These are phyloP conservation scores for Linnemannia schmuckeri DNA, from an alignment of 192 early-diverging fungal genomes.

Conservation along the genomic window DNA sequence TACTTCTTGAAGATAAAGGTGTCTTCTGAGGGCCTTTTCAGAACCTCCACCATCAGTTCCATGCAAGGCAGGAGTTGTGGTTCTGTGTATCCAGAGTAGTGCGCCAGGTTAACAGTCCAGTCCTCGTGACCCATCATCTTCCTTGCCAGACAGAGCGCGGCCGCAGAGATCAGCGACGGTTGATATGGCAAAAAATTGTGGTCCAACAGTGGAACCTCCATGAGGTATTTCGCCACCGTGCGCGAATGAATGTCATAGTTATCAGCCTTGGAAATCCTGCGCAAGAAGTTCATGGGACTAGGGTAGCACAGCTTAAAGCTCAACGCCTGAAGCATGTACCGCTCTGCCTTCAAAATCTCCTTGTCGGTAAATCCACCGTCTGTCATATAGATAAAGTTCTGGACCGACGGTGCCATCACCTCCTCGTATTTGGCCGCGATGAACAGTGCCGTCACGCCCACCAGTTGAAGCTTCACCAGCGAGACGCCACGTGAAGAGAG, in stretches of 20 bases:
- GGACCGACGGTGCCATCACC: constrained; percentile 82
- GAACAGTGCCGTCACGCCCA: constrained; percentile 91
- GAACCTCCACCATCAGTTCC: constrained; percentile 79
- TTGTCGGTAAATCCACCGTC: constrained; percentile 83
- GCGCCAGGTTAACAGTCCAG: constrained; percentile 80
- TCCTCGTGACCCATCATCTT: constrained; percentile 78
- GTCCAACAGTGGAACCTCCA: constrained; percentile 94
- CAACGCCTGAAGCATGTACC: constrained; percentile 89
- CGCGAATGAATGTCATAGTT: constrained; percentile 92
- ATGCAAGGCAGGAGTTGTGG: constrained; percentile 73
- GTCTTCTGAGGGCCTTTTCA: constrained; percentile 67
- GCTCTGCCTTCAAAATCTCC: constrained; percentile 93
- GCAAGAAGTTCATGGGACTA: constrained; percentile 92
- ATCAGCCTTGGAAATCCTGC: constrained; percentile 90
- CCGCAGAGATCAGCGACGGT: constrained; percentile 84
- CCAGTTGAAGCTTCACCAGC: constrained; percentile 91
- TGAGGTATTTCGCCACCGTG: constrained; percentile 94
- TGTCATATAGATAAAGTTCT: constrained; percentile 89
- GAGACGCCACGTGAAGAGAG: constrained; percentile 88
- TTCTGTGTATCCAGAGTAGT: constrained; percentile 87
- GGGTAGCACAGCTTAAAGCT: constrained; percentile 92
- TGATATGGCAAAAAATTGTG: constrained; percentile 78
- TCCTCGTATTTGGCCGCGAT: constrained; percentile 98
- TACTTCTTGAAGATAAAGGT: constrained; percentile 89
- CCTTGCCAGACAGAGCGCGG: constrained; percentile 84